Conservation (phyloP, 31 red algal genomes). For the Porphyra umbilicalis region DNA sequence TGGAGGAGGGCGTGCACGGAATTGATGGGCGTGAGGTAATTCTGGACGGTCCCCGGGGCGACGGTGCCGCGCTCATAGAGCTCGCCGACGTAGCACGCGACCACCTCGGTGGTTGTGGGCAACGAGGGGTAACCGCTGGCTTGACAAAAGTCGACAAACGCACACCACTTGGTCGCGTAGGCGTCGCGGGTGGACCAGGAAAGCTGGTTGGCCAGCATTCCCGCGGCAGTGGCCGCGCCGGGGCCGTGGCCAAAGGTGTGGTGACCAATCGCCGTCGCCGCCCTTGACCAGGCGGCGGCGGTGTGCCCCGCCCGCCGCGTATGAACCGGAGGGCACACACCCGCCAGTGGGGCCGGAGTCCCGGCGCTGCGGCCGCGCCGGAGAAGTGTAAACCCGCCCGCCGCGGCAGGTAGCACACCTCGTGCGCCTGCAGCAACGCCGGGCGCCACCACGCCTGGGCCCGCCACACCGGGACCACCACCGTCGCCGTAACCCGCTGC, state of each 20-base stretch:
- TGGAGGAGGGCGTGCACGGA: constrained; percentile 10
- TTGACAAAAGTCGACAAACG: constrained; percentile 2
- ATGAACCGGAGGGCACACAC: too few species aligned
- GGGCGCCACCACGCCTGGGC: background rate
- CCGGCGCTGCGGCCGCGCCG: too few species aligned
- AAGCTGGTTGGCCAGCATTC: too few species aligned
- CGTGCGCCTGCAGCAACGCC: background rate
- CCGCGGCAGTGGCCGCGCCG: too few species aligned
- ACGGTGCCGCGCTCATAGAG: constrained; percentile 12
- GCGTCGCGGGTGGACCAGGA: constrained; percentile 9
- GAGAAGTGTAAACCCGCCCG: background rate
- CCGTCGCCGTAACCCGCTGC: background rate
- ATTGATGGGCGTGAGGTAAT: constrained; percentile 7
- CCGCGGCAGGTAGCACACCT: background rate
- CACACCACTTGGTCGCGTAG: constrained; percentile 8
- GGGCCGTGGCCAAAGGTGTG: too few species aligned
- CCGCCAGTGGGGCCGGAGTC: too few species aligned
- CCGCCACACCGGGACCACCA: background rate
- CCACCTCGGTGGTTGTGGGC: background rate
- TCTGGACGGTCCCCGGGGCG: constrained; percentile 1
- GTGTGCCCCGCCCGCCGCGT: too few species aligned
- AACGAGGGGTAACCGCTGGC: background rate
- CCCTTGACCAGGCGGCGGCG: too few species aligned
- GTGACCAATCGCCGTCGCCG: too few species aligned
- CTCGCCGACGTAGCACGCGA: constrained; percentile 8